Evolutionary conservation across 2,329 filamentous ascomycete genomes (phyloP).

Genomic region (Xylariaceae sp.): DNA sequence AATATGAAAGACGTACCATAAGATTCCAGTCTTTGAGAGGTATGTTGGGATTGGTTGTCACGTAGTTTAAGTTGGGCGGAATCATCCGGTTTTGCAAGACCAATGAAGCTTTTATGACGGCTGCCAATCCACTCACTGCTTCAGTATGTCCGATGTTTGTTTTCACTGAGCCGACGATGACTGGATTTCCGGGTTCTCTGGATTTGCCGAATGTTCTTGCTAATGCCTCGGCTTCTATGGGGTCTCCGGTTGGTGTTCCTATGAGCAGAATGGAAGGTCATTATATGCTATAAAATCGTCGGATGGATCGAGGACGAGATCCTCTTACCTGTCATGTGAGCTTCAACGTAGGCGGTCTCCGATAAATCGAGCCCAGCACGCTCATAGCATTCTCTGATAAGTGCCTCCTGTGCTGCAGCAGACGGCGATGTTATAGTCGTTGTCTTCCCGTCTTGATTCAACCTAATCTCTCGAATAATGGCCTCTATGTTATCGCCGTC

Average conservation of each 20-base stretch:
- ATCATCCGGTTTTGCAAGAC: conserved; percentile 27
- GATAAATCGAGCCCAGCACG: conserved; percentile 28
- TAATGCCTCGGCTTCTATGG: conserved; percentile 23
- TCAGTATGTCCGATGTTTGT: conserved; percentile 34
- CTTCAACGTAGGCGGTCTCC: conserved; percentile 25
- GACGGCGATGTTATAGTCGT: conserved; percentile 44
- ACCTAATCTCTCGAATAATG: conserved; percentile 36
- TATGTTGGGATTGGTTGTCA: conserved; percentile 15
- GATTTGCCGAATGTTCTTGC: conserved; percentile 5
- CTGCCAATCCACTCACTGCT: conserved; percentile 26
- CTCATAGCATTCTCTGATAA: conserved; percentile 34
- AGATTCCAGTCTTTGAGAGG: conserved; percentile 1
- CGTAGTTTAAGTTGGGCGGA: conserved; percentile 24
- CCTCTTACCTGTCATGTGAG: conserved; percentile 25
- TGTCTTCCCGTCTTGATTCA: conserved; percentile 42
- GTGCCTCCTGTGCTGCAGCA: conserved; percentile 32
- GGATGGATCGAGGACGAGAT: no score
- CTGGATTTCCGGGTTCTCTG: background rate
- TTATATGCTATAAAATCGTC: no score
- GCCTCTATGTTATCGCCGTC: conserved; percentile 35
- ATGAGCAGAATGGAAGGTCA: no score
- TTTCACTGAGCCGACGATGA: conserved; percentile 28
- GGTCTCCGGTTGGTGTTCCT: conserved; percentile 26
- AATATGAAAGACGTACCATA: conserved; percentile 1
- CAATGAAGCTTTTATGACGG: conserved; percentile 29